Conservation (phyloP, 139 green algal genomes). For the Micromonas commoda region DNA sequence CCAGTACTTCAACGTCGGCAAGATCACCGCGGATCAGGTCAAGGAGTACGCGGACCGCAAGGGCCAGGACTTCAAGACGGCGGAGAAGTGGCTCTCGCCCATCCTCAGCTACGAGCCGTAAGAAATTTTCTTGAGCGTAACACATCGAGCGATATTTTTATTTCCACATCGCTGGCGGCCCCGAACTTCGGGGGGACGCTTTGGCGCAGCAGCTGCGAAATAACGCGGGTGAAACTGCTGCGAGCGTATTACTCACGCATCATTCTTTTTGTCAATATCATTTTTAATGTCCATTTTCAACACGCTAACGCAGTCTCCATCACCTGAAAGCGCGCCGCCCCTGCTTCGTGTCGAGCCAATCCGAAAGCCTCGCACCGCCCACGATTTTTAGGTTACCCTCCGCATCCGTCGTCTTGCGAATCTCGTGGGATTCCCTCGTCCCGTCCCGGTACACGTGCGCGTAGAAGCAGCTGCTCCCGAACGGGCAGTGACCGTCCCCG, state of each 20-base stretch:
- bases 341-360: not conserved
- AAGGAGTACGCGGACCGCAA: constrained; percentile 84
- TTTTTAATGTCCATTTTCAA: too few relatives aligned
- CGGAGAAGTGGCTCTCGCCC: constrained; percentile 77
- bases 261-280: too few relatives aligned
- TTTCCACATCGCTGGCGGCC: too few relatives aligned
- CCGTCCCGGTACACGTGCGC: constrained; percentile 4
- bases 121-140: too few relatives aligned
- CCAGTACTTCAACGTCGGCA: constrained; percentile 96
- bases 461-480: constrained; percentile 43
- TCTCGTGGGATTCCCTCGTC: not conserved
- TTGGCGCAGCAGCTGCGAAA: too few relatives aligned
- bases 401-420: constrained; percentile 15
- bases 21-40: constrained; percentile 91
- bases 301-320: not conserved
- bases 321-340: not conserved
- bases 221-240: too few relatives aligned
- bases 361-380: not conserved
- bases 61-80: constrained; percentile 68
- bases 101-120: constrained; percentile 83
- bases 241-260: too few relatives aligned
- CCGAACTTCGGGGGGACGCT: too few relatives aligned
- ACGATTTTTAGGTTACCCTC: constrained; percentile 8
- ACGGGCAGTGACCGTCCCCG: constrained; percentile 41
- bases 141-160: too few relatives aligned